These are phyloP conservation scores for Allomyces arbusculus DNA, from an alignment of 192 early-diverging fungal species.

Conservation along the genomic window DNA sequence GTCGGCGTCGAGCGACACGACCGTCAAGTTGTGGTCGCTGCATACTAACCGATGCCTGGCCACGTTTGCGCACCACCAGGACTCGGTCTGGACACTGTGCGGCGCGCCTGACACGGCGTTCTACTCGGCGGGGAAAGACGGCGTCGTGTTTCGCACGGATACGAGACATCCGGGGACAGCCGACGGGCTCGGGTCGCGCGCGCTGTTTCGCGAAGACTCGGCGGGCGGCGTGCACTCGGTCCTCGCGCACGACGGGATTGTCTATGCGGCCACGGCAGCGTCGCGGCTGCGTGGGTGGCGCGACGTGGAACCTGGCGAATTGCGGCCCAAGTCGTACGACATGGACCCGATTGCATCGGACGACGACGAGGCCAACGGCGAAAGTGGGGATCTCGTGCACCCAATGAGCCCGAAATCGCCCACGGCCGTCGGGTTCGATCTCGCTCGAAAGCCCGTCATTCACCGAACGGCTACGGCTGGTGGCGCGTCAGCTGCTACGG, in stretches of 20 bases:
- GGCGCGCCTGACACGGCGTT: slow-evolving; percentile 69
- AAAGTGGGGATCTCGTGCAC: too few relatives aligned
- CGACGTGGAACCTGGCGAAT: not conserved
- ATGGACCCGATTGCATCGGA: too few relatives aligned
- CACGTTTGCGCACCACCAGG: slow-evolving; percentile 69
- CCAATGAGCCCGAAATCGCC: too few relatives aligned
- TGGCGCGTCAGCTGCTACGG: too few relatives aligned
- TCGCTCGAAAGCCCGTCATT: too few relatives aligned
- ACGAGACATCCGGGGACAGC: not conserved
- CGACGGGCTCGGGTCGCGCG: not conserved
- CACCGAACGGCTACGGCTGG: too few relatives aligned
- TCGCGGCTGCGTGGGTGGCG: not conserved
- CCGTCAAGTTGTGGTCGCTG: slow-evolving; percentile 94
- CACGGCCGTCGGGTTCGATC: too few relatives aligned
- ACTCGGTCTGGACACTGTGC: slow-evolving; percentile 83
- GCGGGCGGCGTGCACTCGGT: not conserved
- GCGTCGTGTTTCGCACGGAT: slow-evolving; percentile 28
- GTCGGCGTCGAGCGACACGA: slow-evolving; percentile 81
- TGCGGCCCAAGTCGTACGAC: too few relatives aligned
- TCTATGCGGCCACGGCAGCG: not conserved
- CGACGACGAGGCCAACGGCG: too few relatives aligned
- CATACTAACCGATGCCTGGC: slow-evolving; percentile 65
- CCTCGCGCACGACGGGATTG: not conserved
- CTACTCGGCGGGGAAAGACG: slow-evolving; percentile 82
- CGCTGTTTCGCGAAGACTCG: not conserved